These are phyloP conservation scores for Grifola frondosa DNA, from an alignment of 1,284 basidiomycete species.

Conservation along the genomic window DNA sequence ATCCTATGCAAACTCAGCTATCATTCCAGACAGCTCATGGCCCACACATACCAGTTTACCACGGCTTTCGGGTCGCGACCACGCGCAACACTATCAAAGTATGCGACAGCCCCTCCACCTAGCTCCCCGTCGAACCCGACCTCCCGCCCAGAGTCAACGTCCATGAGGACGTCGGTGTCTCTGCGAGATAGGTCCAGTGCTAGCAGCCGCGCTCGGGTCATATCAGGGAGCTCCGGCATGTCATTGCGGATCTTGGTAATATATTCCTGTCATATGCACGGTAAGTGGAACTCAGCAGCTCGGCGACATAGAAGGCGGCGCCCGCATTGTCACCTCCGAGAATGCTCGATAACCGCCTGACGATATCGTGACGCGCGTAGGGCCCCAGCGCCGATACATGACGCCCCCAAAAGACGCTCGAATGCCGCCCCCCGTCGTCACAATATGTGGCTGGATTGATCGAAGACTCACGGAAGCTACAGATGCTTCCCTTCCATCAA, in stretches of 20 bases:
- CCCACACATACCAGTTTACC: conserved; percentile 72
- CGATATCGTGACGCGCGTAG: neutral
- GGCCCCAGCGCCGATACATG: too few relatives aligned
- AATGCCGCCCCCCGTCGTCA: too few relatives aligned
- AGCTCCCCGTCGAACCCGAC: conserved; percentile 61
- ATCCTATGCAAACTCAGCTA: conserved; percentile 53
- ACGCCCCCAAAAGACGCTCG: too few relatives aligned
- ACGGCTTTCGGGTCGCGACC: conserved; percentile 68
- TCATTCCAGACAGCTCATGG: neutral
- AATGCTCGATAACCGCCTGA: neutral
- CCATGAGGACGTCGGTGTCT: conserved; percentile 75
- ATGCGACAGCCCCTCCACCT: conserved; percentile 57
- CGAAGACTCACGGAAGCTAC: too few relatives aligned
- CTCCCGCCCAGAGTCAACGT: conserved; percentile 65
- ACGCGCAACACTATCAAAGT: conserved; percentile 70
- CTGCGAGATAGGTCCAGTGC: conserved; percentile 53
- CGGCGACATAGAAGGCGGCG: too few relatives aligned
- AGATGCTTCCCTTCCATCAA: neutral
- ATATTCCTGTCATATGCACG: conserved; percentile 46
- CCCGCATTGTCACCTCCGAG: too few relatives aligned
- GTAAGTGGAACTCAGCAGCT: conserved; percentile 1
- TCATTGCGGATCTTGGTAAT: conserved; percentile 51
- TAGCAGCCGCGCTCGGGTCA: conserved; percentile 60
- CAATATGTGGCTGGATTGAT: too few relatives aligned
- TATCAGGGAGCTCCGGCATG: conserved; percentile 81